Base-by-base conservation (phyloP, 352 stramenopile genomes). In the Phytophthora meadii region DNA sequence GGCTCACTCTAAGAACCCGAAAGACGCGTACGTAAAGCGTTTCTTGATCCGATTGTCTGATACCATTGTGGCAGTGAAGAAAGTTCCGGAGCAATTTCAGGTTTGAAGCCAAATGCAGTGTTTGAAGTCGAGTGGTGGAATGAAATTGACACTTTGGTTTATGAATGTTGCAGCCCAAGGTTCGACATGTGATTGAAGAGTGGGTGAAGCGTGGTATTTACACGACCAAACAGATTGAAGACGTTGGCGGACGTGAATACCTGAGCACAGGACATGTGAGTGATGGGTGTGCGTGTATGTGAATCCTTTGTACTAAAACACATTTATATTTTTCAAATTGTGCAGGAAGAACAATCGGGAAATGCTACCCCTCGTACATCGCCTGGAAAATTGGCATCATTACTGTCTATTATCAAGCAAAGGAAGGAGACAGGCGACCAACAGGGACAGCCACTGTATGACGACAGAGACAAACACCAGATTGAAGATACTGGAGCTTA, bases 331-430 rank as follows among this genome's bases (percentile, higher is more conserved):
- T 14, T 36, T 11, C 4, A 36, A 34, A 36, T 11, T 36, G 30
- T 47, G 56, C 27, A 68, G 52, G 55, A 77, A 41, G 54, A 76
- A 1, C 53, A 42, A 19, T 55, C 66, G n/a, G 74, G 54, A 47
- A 81, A 81, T 58, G 50, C 64, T 3, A 81, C 79, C 22, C 65
- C 77, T 5, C 79, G 67, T 22, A 58, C 77, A 0, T 87, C 77
- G 3, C 52, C 77, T 6, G 81, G 81, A 34, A 89, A 90, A 24
- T 59, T 95, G 25, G 83, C 87, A 7, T 94, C 85, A 34, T 64
- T 95, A 41, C 54, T 95, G 32, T 92, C 84, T 9, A 92, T 93
- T 37, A 82, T 94, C 63, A 94, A 94, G 71, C 88, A 93, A 47
- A 85, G 90, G 51, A 93, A 93, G 36, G 59, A 80, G 32, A 61